Conservation (phyloP, 1,284 basidiomycete genomes). For the Leucoagaricus sp. region DNA sequence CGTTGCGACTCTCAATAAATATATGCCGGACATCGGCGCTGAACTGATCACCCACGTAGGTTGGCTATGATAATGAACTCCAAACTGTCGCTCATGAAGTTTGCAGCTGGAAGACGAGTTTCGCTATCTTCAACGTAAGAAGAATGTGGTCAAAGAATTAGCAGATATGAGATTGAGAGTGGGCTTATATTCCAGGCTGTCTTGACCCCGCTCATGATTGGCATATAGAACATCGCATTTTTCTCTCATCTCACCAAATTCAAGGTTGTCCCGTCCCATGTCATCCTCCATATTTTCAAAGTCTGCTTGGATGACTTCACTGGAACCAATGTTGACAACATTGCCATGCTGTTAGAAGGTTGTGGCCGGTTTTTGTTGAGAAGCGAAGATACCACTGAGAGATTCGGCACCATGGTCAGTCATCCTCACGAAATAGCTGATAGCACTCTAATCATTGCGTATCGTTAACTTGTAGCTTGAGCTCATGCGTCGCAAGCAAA, state of each 20-base stretch:
- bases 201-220: slow-evolving; percentile 1
- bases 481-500: slow-evolving; percentile 93
- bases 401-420: slow-evolving; percentile 79
- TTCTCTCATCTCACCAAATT: slow-evolving; percentile 95
- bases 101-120: slow-evolving; percentile 93
- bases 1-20: slow-evolving; percentile 84
- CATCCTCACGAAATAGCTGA: background rate
- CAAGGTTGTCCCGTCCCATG: slow-evolving; percentile 87
- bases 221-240: slow-evolving; percentile 81
- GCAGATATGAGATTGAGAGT: slow-evolving; percentile 86
- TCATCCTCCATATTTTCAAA: slow-evolving; percentile 96
- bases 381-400: slow-evolving; percentile 84
- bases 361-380: slow-evolving; percentile 93
- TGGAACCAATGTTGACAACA: slow-evolving; percentile 90
- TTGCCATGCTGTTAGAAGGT: slow-evolving; percentile 89
- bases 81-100: background rate
- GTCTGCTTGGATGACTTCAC: slow-evolving; percentile 96
- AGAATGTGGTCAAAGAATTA: slow-evolving; percentile 88
- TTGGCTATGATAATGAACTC: slow-evolving; percentile 15
- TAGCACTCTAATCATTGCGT: background rate
- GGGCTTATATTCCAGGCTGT: background rate
- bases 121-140: slow-evolving; percentile 93
- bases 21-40: slow-evolving; percentile 91
- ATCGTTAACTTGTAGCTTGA: slow-evolving; percentile 66
- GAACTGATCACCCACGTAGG: slow-evolving; percentile 82